Evolutionary conservation across 2,329 filamentous ascomycete genomes (phyloP), one percentile per base, ranked within the genome.

Genomic region (Fusarium sp.): DNA sequence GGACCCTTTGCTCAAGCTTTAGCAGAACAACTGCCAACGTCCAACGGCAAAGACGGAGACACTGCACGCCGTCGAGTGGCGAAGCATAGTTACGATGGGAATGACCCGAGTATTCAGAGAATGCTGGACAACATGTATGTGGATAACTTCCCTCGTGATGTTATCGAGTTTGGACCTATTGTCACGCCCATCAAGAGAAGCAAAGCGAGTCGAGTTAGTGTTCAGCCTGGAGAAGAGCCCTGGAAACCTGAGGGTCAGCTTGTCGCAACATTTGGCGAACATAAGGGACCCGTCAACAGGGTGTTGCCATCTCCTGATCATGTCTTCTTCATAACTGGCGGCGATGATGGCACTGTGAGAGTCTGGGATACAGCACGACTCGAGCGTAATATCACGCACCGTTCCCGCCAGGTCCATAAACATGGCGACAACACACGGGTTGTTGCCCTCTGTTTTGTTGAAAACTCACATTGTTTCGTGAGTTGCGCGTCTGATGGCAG

Each of bases 321-420:
- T 78, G 84, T 91, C 7, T 99, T 99, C 82, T 99, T 99, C 80
- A 87, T 98, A 60, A 98, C 96, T 1, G 95, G 91, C 9, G 95
- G 95, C 12, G 93, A 97, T 75, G 96, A 99, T 79, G 93, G 96
- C 5, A 90, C 88, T 9, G 93, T 98, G 60, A 97, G 93, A 77
- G 87, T 99, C 8, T 99, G 96, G 96, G 96, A 99, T 81, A 92
- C 94, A 27, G 90, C 90, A 27, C 88, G 96, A 25, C 86, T 99
- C 9, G 96, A 99, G 81, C 91, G 94, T 46, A 98, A 98, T 77
- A 89, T 98, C 52, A 92, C 93, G 0, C 92, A 97, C 75, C 89
- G 94, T 45, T 94, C 96, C 29, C 88, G 95, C 24, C 93, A 97
- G 77, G 97, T 93, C 0, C 92, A 98, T 81, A 90, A 87, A 61